phyloP scores from a whole-genome alignment of 2,329 filamentous ascomycete species.

The Madurella mycetomatis region DNA sequence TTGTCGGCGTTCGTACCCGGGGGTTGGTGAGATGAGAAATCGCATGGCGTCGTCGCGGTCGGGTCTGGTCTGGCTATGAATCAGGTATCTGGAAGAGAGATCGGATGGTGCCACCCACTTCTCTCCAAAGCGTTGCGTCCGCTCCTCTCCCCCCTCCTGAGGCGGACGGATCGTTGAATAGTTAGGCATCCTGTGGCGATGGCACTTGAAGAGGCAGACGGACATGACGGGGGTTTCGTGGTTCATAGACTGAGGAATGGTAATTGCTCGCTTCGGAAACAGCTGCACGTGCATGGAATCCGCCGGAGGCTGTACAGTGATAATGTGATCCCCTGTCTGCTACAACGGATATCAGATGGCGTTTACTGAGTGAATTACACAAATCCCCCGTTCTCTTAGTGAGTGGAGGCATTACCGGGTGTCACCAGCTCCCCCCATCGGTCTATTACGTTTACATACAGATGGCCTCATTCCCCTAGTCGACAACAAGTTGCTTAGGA shows the following conservation, averaged over 20 bases:
- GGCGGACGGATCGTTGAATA: background rate
- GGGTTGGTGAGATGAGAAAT: constrained; percentile 1
- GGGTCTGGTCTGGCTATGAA: background rate
- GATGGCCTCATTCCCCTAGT: no score
- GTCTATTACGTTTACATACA: no score
- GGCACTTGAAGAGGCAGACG: background rate
- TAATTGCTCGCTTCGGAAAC: background rate
- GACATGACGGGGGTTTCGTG: background rate
- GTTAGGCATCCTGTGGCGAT: background rate
- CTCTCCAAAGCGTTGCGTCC: background rate
- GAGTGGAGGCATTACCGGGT: no score
- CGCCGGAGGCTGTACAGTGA: background rate
- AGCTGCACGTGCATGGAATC: background rate
- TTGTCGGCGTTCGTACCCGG: constrained; percentile 18
- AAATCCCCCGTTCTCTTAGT: no score
- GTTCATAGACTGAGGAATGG: constrained; percentile 15
- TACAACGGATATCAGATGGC: no score
- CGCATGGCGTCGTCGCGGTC: constrained; percentile 11
- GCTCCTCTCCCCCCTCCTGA: background rate
- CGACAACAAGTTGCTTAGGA: no score
- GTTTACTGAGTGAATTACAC: no score
- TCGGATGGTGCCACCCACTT: background rate
- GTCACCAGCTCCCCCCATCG: no score
- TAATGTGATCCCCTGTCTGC: background rate
- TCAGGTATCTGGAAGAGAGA: background rate